Conservation (phyloP, 2,329 filamentous ascomycete genomes). For the Arthrinium puccinioides region DNA sequence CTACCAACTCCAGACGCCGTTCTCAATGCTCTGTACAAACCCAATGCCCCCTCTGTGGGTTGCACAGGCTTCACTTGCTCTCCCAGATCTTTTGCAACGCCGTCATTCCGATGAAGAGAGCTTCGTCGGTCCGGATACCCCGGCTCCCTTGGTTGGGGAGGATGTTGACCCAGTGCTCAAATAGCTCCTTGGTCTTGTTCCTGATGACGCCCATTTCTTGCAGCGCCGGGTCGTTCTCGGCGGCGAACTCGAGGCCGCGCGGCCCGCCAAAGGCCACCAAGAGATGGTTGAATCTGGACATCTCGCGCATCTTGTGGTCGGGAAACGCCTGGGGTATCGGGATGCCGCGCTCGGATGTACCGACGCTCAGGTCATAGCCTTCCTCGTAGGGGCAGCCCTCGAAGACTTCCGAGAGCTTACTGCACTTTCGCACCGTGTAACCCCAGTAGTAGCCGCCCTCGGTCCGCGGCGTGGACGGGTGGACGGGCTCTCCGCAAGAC, state of each 20-base stretch:
- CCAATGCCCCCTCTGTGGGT: too few species aligned
- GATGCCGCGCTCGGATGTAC: conserved; percentile 71
- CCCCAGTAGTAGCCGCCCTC: conserved; percentile 85
- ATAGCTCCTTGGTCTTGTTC: conserved; percentile 59
- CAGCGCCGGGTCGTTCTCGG: conserved; percentile 51
- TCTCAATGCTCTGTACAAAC: too few species aligned
- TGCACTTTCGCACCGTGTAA: conserved; percentile 61
- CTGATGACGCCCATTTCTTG: conserved; percentile 56
- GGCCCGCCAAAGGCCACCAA: conserved; percentile 77
- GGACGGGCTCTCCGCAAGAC: conserved; percentile 52
- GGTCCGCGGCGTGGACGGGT: conserved; percentile 62
- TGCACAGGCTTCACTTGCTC: too few species aligned
- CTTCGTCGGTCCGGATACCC: conserved; percentile 79
- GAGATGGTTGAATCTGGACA: conserved; percentile 57
- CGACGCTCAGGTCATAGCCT: conserved; percentile 77
- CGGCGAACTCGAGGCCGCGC: conserved; percentile 69
- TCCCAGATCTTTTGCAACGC: conserved; percentile 55
- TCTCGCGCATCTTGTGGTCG: conserved; percentile 25
- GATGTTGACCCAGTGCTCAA: conserved; percentile 80
- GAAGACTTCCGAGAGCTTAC: conserved; percentile 64
- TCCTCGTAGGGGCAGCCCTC: conserved; percentile 68
- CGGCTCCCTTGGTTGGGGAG: conserved; percentile 74
- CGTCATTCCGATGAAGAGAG: conserved; percentile 69
- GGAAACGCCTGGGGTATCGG: conserved; percentile 41
- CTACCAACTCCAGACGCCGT: too few species aligned